A percentile compares a stretch with the other conserved stretches of the same genome.
Conservation (phyloP, 176 grass and related monocot genomes). For the Lolium rigidum region DNA sequence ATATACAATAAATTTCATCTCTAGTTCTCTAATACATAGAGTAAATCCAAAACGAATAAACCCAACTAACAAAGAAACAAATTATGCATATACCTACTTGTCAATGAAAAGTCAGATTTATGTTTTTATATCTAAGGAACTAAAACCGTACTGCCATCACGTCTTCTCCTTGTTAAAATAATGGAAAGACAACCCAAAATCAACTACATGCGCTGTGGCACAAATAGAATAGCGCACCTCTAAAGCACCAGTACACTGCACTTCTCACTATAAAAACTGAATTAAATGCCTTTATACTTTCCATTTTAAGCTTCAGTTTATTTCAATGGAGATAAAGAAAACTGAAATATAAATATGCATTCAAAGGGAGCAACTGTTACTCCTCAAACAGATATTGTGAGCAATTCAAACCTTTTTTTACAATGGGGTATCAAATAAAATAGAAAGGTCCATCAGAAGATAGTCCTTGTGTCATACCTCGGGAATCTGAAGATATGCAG, state of each 20-base stretch:
- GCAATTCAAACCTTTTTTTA: neutral
- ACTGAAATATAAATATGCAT: conserved; percentile 17
- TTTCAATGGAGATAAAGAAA: neutral
- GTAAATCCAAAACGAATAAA: neutral
- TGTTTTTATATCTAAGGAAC: neutral
- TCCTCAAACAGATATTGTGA: neutral
- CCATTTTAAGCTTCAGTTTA: conserved; percentile 4
- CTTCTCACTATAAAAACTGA: neutral
- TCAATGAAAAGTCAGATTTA: neutral
- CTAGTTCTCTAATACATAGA: neutral
- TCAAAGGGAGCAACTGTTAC: conserved; percentile 8
- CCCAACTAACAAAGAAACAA: conserved; percentile 1
- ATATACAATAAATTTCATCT: neutral
- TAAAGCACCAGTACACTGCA: conserved; percentile 9
- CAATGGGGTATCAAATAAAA: conserved; percentile 21
- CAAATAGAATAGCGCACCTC: neutral
- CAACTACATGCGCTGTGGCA: conserved; percentile 13
- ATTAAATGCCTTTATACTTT: neutral
- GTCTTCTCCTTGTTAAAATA: neutral
- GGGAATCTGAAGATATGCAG: conserved; percentile 86
- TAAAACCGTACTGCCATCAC: neutral
- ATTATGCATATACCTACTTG: neutral
- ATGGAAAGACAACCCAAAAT: neutral
- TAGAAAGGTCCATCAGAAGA: conserved; percentile 25
- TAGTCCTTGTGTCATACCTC: conserved; percentile 62